Evolutionary conservation across 2,329 filamentous ascomycete genomes (phyloP).

Genomic region (Neurospora sp.): DNA sequence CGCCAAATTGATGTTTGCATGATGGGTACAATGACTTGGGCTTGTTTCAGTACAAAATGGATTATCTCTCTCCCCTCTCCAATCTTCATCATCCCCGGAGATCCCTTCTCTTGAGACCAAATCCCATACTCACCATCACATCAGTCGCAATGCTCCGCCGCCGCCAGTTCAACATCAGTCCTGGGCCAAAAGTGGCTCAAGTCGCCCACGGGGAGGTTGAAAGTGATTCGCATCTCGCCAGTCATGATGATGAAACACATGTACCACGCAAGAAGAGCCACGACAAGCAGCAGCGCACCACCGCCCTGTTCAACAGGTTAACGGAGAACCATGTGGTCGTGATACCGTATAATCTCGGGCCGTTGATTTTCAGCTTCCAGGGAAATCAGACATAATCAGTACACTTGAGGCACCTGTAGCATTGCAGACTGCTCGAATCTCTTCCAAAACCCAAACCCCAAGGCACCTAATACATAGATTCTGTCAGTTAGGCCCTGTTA

Average conservation of each 20-base stretch:
- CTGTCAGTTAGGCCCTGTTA: too few relatives aligned
- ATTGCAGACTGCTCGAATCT: too few relatives aligned
- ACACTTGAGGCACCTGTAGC: too few relatives aligned
- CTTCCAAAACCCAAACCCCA: too few relatives aligned
- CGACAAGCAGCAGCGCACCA: slow-evolving; percentile 27
- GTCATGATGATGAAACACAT: slow-evolving; percentile 44
- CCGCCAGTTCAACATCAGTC: slow-evolving; percentile 22
- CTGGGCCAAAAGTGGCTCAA: slow-evolving; percentile 38
- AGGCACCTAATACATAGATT: too few relatives aligned
- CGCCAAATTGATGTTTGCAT: background rate
- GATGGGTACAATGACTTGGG: background rate
- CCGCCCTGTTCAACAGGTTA: too few relatives aligned
- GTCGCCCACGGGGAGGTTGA: slow-evolving; percentile 40
- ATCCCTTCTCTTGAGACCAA: background rate
- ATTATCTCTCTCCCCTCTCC: background rate
- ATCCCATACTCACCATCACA: background rate
- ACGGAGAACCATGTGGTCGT: too few relatives aligned
- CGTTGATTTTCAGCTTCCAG: too few relatives aligned
- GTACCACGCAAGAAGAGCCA: slow-evolving; percentile 40
- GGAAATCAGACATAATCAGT: too few relatives aligned
- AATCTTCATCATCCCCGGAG: background rate
- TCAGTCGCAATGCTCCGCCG: slow-evolving; percentile 8
- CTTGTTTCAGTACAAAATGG: background rate
- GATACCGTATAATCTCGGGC: too few relatives aligned
- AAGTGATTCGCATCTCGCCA: slow-evolving; percentile 39